A percentile compares a stretch with the other conserved stretches of the same genome.
Evolutionary conservation across 208 protist species (phyloP).

Genomic region (Leptomonas seymouri): DNA sequence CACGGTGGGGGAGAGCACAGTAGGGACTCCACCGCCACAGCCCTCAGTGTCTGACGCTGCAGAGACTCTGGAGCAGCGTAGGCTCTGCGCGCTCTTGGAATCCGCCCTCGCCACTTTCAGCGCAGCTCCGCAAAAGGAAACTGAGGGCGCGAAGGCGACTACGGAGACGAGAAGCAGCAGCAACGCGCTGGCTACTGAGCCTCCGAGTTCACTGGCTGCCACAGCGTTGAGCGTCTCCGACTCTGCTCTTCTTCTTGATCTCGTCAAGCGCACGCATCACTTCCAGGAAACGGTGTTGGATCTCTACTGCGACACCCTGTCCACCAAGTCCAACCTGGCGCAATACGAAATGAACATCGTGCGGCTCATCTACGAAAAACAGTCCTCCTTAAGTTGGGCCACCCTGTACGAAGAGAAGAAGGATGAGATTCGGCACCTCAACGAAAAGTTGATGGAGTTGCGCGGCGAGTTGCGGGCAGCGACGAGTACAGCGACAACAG

Average conservation of each 20-base stretch:
- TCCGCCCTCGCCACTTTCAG: conserved; percentile 5
- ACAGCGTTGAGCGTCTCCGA: conserved; percentile 11
- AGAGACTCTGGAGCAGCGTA: no score
- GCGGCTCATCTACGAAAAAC: conserved; percentile 35
- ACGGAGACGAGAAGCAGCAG: no score
- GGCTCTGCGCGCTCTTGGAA: conserved; percentile 9
- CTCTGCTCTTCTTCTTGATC: conserved; percentile 15
- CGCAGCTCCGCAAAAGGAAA: not conserved
- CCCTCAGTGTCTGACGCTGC: no score
- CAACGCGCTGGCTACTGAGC: not conserved
- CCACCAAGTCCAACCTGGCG: conserved; percentile 13
- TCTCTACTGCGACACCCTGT: conserved; percentile 10
- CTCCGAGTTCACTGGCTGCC: not conserved
- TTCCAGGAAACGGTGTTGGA: conserved; percentile 10
- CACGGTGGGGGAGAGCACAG: not conserved
- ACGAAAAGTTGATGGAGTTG: conserved; percentile 41
- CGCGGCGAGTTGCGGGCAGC: conserved; percentile 26
- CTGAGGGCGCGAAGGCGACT: not conserved
- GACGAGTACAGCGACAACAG: not conserved
- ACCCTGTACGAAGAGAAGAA: conserved; percentile 48
- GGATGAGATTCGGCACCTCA: conserved; percentile 41
- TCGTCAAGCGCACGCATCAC: conserved; percentile 4
- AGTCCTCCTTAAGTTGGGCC: conserved; percentile 37
- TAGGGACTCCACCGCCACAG: no score
- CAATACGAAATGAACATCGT: conserved; percentile 47